These are phyloP conservation scores for Aspergillus sp. DNA, from an alignment of 2,329 filamentous ascomycete genomes.

Conservation along the genomic window DNA sequence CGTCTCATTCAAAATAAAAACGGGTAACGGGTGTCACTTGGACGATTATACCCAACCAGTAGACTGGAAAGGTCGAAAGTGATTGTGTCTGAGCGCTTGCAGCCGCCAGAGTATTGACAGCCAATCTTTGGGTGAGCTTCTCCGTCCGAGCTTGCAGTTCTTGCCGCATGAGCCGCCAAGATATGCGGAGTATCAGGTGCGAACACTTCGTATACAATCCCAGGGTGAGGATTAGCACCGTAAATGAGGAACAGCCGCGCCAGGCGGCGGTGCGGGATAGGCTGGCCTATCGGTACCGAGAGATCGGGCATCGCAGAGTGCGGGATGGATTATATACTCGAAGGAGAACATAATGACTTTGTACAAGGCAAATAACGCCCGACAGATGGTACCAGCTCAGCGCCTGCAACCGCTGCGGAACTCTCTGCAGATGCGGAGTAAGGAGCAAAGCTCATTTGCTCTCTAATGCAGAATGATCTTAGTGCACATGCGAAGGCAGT, in stretches of 20 bases:
- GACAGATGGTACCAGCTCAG: slow-evolving; percentile 25
- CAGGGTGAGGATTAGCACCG: slow-evolving; percentile 22
- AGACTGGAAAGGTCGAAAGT: slow-evolving; percentile 19
- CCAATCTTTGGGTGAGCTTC: slow-evolving; percentile 28
- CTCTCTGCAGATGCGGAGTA: background rate
- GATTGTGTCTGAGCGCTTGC: slow-evolving; percentile 25
- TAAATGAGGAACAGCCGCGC: slow-evolving; percentile 22
- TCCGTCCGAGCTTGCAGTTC: slow-evolving; percentile 25
- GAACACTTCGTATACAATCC: slow-evolving; percentile 25
- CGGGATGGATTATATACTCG: slow-evolving; percentile 21
- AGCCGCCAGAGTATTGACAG: slow-evolving; percentile 24
- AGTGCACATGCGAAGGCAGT: background rate
- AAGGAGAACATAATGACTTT: slow-evolving; percentile 20
- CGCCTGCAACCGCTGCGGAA: slow-evolving; percentile 14
- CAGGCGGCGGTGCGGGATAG: slow-evolving; percentile 14
- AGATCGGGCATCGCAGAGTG: slow-evolving; percentile 16
- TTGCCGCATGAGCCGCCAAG: slow-evolving; percentile 28
- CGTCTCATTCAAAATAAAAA: background rate
- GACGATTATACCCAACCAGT: slow-evolving; percentile 19
- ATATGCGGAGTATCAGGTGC: slow-evolving; percentile 24
- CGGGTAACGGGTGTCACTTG: background rate
- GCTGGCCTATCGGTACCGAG: slow-evolving; percentile 1
- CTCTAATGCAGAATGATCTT: background rate
- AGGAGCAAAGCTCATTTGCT: background rate
- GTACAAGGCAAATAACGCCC: slow-evolving; percentile 26